Evolutionary conservation across 2,329 filamentous ascomycete species (phyloP).

Genomic region (Emydomyces testavorans): DNA sequence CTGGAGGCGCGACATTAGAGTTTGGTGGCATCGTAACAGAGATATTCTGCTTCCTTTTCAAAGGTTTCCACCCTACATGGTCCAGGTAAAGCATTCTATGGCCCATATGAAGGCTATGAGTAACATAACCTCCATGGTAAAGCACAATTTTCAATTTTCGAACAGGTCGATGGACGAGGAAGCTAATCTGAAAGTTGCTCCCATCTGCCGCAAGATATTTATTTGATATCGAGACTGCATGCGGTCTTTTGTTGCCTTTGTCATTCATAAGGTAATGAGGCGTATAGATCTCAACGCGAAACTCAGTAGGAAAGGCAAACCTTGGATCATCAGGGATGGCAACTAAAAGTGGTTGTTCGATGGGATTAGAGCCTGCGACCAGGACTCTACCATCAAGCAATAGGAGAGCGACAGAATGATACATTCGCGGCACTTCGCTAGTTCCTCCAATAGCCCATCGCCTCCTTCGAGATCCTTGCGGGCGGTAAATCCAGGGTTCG

Average conservation of each 20-base stretch:
- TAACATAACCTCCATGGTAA: constrained; percentile 51
- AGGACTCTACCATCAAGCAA: constrained; percentile 50
- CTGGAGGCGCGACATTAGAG: constrained; percentile 46
- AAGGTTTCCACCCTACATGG: constrained; percentile 37
- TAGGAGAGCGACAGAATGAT: constrained; percentile 50
- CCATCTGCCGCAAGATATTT: constrained; percentile 36
- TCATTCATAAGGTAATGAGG: constrained; percentile 48
- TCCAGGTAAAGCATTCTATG: constrained; percentile 48
- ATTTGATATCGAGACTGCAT: constrained; percentile 36
- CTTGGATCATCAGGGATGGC: constrained; percentile 35
- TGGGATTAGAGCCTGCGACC: constrained; percentile 50
- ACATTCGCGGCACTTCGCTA: constrained; percentile 41
- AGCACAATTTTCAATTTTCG: constrained; percentile 36
- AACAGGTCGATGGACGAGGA: constrained; percentile 34
- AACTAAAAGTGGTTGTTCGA: constrained; percentile 45
- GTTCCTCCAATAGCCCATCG: constrained; percentile 39
- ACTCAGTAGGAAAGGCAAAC: constrained; percentile 45
- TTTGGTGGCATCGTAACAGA: constrained; percentile 46
- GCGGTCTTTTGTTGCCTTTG: constrained; percentile 40
- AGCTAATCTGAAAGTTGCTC: constrained; percentile 36
- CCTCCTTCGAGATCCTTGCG: constrained; percentile 39
- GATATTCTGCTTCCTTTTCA: constrained; percentile 34
- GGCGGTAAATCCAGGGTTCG: constrained; percentile 49
- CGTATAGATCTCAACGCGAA: constrained; percentile 51
- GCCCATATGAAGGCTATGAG: constrained; percentile 51